These are phyloP conservation scores for Rhizophora mangle DNA, from an alignment of 345 rosid genomes.

Conservation along the genomic window DNA sequence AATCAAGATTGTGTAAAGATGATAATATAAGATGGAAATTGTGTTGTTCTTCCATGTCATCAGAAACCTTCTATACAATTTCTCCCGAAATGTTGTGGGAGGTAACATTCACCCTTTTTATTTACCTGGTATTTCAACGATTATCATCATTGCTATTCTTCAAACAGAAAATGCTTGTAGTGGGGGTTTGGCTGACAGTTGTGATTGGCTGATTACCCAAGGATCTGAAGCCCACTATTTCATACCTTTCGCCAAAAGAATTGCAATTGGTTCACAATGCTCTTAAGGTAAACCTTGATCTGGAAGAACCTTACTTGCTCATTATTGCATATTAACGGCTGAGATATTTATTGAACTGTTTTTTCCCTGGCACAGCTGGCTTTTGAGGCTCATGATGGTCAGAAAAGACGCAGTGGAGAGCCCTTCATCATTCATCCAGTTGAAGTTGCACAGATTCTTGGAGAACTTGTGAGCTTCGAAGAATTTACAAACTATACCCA, in stretches of 20 bases:
- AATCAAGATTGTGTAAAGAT: conserved; percentile 40
- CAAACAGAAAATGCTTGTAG: neutral
- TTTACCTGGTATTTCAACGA: neutral
- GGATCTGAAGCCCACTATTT: conserved; percentile 64
- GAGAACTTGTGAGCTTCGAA: conserved; percentile 80
- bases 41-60: conserved; percentile 43
- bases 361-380: conserved; percentile 67
- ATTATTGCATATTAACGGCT: neutral
- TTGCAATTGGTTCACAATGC: conserved; percentile 77
- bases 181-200: conserved; percentile 3
- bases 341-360: conserved; percentile 17
- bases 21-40: conserved; percentile 53
- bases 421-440: conserved; percentile 98
- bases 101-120: conserved; percentile 42
- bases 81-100: conserved; percentile 90
- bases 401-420: conserved; percentile 94
- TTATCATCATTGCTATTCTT: neutral
- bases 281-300: conserved; percentile 52
- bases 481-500: conserved; percentile 11
- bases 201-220: conserved; percentile 21
- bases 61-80: conserved; percentile 38
- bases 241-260: conserved; percentile 77
- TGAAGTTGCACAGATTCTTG: conserved; percentile 94
- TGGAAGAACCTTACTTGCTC: neutral
- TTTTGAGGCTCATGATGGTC: conserved; percentile 96